Percentiles rank a stretch among this genome's conserved stretches.
phyloP scores from a whole-genome alignment of 78 protist species.

The Emiliania huxleyi region DNA sequence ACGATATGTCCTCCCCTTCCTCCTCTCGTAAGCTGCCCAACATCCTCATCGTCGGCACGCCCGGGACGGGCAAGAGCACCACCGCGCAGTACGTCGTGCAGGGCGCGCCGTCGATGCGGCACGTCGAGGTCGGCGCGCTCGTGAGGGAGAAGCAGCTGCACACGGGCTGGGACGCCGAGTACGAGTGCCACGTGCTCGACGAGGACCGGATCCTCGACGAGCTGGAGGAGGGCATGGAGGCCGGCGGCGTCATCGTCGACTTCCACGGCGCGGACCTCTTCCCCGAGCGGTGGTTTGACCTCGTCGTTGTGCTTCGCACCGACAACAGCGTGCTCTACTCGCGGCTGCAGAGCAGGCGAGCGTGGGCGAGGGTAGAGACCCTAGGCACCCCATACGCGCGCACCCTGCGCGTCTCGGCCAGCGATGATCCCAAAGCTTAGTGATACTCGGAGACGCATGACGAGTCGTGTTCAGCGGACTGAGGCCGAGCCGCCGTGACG shows the following conservation, averaged over 20 bases:
- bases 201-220: conserved; percentile 49
- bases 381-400: neutral
- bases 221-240: conserved; percentile 41
- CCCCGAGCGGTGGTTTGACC: conserved; percentile 53
- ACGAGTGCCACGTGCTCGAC: conserved; percentile 30
- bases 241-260: conserved; percentile 44
- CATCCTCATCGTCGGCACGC: conserved; percentile 54
- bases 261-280: conserved; percentile 43
- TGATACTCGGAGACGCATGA: too few relatives aligned
- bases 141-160: conserved; percentile 33
- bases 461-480: too few relatives aligned
- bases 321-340: conserved; percentile 31
- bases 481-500: too few relatives aligned
- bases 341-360: neutral
- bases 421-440: too few relatives aligned
- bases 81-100: neutral
- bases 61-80: conserved; percentile 57
- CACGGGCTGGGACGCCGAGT: conserved; percentile 40
- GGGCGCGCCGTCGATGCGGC: neutral
- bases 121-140: conserved; percentile 32
- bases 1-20: too few relatives aligned
- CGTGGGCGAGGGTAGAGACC: too few relatives aligned
- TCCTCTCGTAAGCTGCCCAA: conserved; percentile 48
- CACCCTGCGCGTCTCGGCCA: neutral
- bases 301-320: conserved; percentile 45